phyloP scores from a whole-genome alignment of 2,329 filamentous ascomycete genomes.

The Pseudofabraea citricarpa region DNA sequence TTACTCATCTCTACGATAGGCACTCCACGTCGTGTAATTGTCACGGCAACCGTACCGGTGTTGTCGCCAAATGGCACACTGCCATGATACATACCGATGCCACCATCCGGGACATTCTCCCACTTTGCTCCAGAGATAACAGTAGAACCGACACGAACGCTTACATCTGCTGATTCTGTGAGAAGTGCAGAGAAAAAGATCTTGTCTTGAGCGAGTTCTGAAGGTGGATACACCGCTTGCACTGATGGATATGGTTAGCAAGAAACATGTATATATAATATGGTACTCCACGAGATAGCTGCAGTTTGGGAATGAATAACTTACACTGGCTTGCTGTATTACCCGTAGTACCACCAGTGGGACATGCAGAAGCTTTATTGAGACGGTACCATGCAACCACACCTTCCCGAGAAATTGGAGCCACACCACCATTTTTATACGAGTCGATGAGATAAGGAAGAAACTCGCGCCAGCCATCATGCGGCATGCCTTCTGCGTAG shows the following conservation, averaged over 20 bases:
- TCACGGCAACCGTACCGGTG: too few relatives aligned
- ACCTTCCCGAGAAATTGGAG: conserved; percentile 18
- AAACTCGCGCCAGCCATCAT: conserved; percentile 40
- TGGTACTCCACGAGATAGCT: too few relatives aligned
- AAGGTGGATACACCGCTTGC: too few relatives aligned
- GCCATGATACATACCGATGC: conserved; percentile 27
- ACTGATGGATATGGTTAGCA: too few relatives aligned
- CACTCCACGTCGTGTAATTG: too few relatives aligned
- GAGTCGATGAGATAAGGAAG: background rate
- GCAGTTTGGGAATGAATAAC: too few relatives aligned
- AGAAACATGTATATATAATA: too few relatives aligned
- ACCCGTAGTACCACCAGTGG: conserved; percentile 25
- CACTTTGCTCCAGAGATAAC: conserved; percentile 19
- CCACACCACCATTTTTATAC: too few relatives aligned
- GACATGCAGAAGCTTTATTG: conserved; percentile 23
- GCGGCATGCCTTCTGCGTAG: conserved; percentile 40
- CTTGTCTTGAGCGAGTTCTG: conserved; percentile 11
- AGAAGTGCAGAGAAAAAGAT: conserved; percentile 32
- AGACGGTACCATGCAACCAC: conserved; percentile 31
- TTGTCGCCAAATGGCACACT: too few relatives aligned
- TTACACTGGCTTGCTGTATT: conserved; percentile 23
- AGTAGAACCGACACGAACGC: conserved; percentile 24
- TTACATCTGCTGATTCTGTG: conserved; percentile 23
- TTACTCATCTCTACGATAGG: too few relatives aligned
- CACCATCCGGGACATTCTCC: conserved; percentile 23